Base-by-base conservation (phyloP, 169 alveolate genomes). In the Pseudocohnilembus persalinus region DNA sequence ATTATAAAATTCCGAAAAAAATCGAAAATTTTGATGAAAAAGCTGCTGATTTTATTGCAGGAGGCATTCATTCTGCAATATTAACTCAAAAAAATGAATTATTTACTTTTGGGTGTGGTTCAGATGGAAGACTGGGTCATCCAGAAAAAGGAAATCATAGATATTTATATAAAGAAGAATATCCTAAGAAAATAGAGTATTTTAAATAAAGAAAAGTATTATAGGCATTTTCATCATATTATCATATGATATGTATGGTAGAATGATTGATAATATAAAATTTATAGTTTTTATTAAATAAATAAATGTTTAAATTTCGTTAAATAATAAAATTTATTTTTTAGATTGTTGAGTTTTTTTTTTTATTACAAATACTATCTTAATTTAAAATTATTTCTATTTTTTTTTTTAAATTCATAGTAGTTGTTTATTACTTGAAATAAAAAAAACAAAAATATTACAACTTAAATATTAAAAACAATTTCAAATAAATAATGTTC, bases 101-200 rank as follows among this genome's bases (percentile, higher is more conserved):
- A 0, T 83, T 65, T 34, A 88, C 91, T 4, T 91, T 91, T 85
- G 94, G 94, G 0, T 91, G 94, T 75, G 94, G 94, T 11, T 91
- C 94, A 28, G 88, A 91, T 91, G 94, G 94, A 29, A 91, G 94
- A 76, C 76, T 91, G 0, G 94, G 94, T 20, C 94, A 91, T 76
- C 88, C 83, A 35, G 88, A 88, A 76, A 79, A 49, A 68, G 83
- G 80, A 73, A 92, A 88, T 29, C 84, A 82, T 49, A 85, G 76
- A 27, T 91, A 91, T 81, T 79, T 91, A 29, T 91, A 91, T 82
- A 91, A 88, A 73, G 94, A 91, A 82, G 73, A 86, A 65, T 74
- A 65, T 6, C 94, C 94, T 25, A 81, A 82, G 35, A 34, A 34
- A 1, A 87, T 91, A 34, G 88, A 88, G 25, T 28, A 81, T 74